phyloP scores from a whole-genome alignment of 768 basidiomycete species.

The Pisolithus orientalis region DNA sequence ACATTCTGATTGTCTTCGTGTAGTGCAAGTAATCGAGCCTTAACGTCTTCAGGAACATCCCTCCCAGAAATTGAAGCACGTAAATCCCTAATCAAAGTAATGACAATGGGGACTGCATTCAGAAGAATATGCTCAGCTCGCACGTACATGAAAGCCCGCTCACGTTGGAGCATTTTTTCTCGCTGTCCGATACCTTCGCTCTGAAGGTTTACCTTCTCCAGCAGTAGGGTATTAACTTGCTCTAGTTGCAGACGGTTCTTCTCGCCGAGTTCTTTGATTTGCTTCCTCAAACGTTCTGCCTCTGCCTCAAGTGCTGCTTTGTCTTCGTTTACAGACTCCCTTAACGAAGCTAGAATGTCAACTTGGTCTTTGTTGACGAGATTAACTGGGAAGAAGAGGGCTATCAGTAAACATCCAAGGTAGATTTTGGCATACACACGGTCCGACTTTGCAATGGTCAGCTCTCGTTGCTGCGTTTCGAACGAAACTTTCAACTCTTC shows the following conservation, averaged over 20 bases:
- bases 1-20: conserved; percentile 73
- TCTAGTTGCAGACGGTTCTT: conserved; percentile 90
- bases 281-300: conserved; percentile 52
- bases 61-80: conserved; percentile 71
- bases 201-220: conserved; percentile 90
- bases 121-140: not conserved
- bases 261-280: conserved; percentile 66
- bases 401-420: conserved; percentile 3
- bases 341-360: conserved; percentile 78
- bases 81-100: conserved; percentile 51
- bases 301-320: conserved; percentile 71
- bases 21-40: conserved; percentile 61
- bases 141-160: conserved; percentile 75
- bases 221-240: conserved; percentile 74
- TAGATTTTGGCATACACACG: conserved; percentile 38
- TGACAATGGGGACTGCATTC: not conserved
- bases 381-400: conserved; percentile 48
- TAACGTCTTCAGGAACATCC: conserved; percentile 79
- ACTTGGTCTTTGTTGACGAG: conserved; percentile 92
- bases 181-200: conserved; percentile 86
- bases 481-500: conserved; percentile 66
- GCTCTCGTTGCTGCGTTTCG: conserved; percentile 55
- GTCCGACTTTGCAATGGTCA: conserved; percentile 82
- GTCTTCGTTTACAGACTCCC: conserved; percentile 87
- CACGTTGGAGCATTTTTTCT: conserved; percentile 80